Conservation (phyloP, 2,329 filamentous ascomycete genomes). For the Aspergillus sp. region DNA sequence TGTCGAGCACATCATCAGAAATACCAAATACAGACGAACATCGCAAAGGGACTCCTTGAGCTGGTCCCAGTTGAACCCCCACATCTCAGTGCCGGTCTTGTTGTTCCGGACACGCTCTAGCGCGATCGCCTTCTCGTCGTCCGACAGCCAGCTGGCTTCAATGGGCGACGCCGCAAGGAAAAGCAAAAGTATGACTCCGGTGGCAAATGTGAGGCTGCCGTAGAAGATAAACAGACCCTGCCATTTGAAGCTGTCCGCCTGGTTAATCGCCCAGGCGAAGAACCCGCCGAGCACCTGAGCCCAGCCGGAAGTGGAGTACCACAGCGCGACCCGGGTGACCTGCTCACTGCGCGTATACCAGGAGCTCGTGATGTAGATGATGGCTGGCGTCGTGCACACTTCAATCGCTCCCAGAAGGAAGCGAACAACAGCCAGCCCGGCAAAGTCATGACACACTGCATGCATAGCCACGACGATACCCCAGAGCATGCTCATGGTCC, state of each 20-base stretch:
- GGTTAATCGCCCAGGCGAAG: slow-evolving; percentile 5
- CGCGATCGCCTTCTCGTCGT: slow-evolving; percentile 15
- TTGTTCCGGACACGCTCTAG: slow-evolving; percentile 12
- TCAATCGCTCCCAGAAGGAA: no score
- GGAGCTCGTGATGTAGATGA: no score
- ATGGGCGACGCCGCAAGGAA: slow-evolving; percentile 15
- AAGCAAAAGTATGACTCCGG: slow-evolving; percentile 5
- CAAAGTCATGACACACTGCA: no score
- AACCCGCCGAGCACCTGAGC: slow-evolving; percentile 5
- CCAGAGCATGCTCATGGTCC: background rate
- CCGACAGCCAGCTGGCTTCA: slow-evolving; percentile 14
- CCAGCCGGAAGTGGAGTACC: slow-evolving; percentile 12
- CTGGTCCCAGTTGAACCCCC: slow-evolving; percentile 20
- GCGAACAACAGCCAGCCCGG: no score
- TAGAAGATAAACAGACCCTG: slow-evolving; percentile 2
- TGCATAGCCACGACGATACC: no score
- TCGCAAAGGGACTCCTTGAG: slow-evolving; percentile 1
- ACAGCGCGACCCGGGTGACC: slow-evolving; percentile 12
- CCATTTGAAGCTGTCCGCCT: background rate
- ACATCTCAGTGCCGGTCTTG: slow-evolving; percentile 14
- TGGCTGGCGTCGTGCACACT: no score
- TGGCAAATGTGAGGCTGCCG: slow-evolving; percentile 3
- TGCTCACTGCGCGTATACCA: background rate
- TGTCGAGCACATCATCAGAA: slow-evolving; percentile 2
- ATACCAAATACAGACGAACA: slow-evolving; percentile 1